Evolutionary conservation across 2,329 filamentous ascomycete species (phyloP).

Genomic region (Xylaria sp.): DNA sequence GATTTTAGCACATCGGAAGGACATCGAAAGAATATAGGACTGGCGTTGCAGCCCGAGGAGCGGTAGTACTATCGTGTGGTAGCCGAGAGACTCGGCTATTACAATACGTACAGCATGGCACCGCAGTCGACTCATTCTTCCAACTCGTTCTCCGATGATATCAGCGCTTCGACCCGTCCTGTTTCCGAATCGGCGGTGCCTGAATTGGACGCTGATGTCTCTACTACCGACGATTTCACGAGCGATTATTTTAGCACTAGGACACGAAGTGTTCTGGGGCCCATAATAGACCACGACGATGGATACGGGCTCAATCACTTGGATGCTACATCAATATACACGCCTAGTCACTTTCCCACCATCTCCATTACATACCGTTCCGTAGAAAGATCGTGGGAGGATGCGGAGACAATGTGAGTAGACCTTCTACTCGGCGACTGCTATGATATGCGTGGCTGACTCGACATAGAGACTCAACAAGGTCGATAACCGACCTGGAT

Average conservation of each 20-base stretch:
- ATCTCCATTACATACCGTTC: slow-evolving; percentile 43
- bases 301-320: slow-evolving; percentile 32
- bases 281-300: slow-evolving; percentile 32
- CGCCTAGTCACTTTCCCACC: slow-evolving; percentile 48
- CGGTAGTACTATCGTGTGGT: slow-evolving; percentile 18
- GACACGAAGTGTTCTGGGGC: slow-evolving; percentile 35
- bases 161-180: slow-evolving; percentile 30
- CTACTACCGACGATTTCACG: slow-evolving; percentile 40
- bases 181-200: slow-evolving; percentile 36
- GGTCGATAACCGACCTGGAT: slow-evolving; percentile 56
- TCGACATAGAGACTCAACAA: slow-evolving; percentile 45
- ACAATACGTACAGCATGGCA: slow-evolving; percentile 31
- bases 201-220: slow-evolving; percentile 39
- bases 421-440: neutral
- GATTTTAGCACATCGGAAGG: slow-evolving; percentile 30
- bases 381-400: slow-evolving; percentile 44
- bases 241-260: slow-evolving; percentile 40
- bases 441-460: neutral
- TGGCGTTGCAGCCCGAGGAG: slow-evolving; percentile 27
- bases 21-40: slow-evolving; percentile 26
- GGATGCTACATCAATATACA: slow-evolving; percentile 53
- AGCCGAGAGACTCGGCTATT: slow-evolving; percentile 21
- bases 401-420: slow-evolving; percentile 49
- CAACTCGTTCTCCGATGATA: slow-evolving; percentile 33
- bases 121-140: slow-evolving; percentile 35